Evolutionary conservation across 768 basidiomycete genomes (phyloP).

Genomic region (Trametes gibbosa): DNA sequence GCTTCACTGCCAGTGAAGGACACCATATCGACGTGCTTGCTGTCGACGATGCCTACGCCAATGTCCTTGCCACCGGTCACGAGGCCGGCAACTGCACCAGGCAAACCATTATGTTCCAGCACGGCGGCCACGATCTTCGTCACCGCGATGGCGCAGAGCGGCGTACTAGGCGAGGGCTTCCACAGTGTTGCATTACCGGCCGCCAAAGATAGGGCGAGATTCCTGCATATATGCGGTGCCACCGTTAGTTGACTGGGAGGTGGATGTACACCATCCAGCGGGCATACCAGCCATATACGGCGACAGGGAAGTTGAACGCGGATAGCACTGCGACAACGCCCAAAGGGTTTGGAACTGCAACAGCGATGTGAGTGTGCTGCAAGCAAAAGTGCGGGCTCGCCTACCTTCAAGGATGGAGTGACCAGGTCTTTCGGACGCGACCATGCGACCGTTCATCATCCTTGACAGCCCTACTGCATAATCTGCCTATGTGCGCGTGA

Average conservation of each 20-base stretch:
- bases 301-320: conserved; percentile 96
- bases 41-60: conserved; percentile 77
- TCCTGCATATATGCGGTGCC: conserved; percentile 50
- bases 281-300: conserved; percentile 83
- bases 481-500: conserved; percentile 61
- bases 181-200: conserved; percentile 93
- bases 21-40: conserved; percentile 76
- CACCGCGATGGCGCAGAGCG: conserved; percentile 87
- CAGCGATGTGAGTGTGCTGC: too few species aligned
- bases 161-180: conserved; percentile 92
- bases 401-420: conserved; percentile 88
- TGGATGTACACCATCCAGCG: neutral
- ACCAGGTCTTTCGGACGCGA: conserved; percentile 86
- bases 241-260: conserved; percentile 1
- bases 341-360: conserved; percentile 86
- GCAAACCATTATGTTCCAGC: conserved; percentile 77
- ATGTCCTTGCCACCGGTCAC: conserved; percentile 80
- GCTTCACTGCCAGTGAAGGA: conserved; percentile 94
- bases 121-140: conserved; percentile 81
- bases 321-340: conserved; percentile 71
- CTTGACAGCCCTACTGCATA: conserved; percentile 91
- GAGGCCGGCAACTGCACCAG: conserved; percentile 80
- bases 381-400: neutral
- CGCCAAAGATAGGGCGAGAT: conserved; percentile 81
- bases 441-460: conserved; percentile 89